These are phyloP conservation scores for Raphidocelis subcapitata DNA, from an alignment of 139 green algal genomes.

Conservation along the genomic window DNA sequence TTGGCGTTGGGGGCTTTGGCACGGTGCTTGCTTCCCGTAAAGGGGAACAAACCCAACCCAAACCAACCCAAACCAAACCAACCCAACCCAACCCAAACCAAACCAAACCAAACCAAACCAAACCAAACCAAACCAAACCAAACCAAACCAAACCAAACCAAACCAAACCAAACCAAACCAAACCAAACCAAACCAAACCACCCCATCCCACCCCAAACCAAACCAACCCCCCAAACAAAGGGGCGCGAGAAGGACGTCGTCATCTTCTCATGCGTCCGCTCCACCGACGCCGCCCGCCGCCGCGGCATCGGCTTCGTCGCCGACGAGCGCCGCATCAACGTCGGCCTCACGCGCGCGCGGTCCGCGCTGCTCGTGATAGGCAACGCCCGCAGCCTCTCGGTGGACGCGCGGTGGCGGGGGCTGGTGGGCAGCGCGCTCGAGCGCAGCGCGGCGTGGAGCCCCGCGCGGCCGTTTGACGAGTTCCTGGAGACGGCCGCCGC, in stretches of 20 bases:
- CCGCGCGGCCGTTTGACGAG: conserved; percentile 17
- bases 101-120: too few relatives aligned
- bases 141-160: too few relatives aligned
- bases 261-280: conserved; percentile 80
- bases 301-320: conserved; percentile 80
- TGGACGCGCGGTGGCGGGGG: conserved; percentile 56
- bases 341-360: conserved; percentile 83
- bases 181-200: too few relatives aligned
- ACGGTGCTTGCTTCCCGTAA: background rate
- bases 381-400: conserved; percentile 53
- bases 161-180: too few relatives aligned
- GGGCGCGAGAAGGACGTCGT: conserved; percentile 90
- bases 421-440: conserved; percentile 24
- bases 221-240: too few relatives aligned
- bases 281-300: conserved; percentile 6
- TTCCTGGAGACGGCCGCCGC: too few relatives aligned
- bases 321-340: conserved; percentile 91
- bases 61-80: conserved; percentile 45
- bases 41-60: background rate
- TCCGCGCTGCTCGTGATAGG: conserved; percentile 82
- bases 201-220: conserved; percentile 35
- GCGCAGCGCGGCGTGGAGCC: conserved; percentile 26
- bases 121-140: too few relatives aligned
- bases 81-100: conserved; percentile 31
- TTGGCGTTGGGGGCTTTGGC: too few relatives aligned